phyloP scores from a whole-genome alignment of 106 monocot species.

The Platanthera guangdongensis region DNA sequence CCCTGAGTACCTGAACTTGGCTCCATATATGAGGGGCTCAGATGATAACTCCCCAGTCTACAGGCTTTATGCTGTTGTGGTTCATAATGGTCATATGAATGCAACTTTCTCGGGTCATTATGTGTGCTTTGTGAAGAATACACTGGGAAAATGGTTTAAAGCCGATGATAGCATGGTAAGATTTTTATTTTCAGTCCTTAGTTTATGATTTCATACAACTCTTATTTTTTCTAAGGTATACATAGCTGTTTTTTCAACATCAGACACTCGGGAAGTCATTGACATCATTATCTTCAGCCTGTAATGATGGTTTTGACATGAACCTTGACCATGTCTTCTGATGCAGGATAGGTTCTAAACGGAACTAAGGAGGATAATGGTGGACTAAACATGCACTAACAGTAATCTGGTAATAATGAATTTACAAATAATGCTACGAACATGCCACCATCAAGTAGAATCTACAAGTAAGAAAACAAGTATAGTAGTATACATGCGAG shows the following conservation, averaged over 20 bases:
- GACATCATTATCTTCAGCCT: neutral
- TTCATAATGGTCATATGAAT: constrained; percentile 76
- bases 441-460: too few relatives aligned
- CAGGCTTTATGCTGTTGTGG: constrained; percentile 82
- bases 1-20: constrained; percentile 59
- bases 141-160: constrained; percentile 69
- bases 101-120: constrained; percentile 92
- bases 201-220: too few relatives aligned
- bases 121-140: constrained; percentile 72
- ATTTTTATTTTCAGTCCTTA: neutral
- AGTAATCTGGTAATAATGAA: too few relatives aligned
- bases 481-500: too few relatives aligned
- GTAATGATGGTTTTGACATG: neutral
- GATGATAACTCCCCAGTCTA: constrained; percentile 66
- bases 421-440: too few relatives aligned
- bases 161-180: constrained; percentile 77
- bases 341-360: too few relatives aligned
- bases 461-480: too few relatives aligned
- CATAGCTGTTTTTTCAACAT: neutral
- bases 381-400: too few relatives aligned
- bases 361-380: too few relatives aligned
- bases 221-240: neutral
- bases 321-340: too few relatives aligned
- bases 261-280: neutral
- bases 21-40: constrained; percentile 56